Evolutionary conservation across 805 yeast genomes (phyloP), one percentile per base, ranked within the genome.

Genomic region (baker's yeast (Saccharomyces cerevisiae)): DNA sequence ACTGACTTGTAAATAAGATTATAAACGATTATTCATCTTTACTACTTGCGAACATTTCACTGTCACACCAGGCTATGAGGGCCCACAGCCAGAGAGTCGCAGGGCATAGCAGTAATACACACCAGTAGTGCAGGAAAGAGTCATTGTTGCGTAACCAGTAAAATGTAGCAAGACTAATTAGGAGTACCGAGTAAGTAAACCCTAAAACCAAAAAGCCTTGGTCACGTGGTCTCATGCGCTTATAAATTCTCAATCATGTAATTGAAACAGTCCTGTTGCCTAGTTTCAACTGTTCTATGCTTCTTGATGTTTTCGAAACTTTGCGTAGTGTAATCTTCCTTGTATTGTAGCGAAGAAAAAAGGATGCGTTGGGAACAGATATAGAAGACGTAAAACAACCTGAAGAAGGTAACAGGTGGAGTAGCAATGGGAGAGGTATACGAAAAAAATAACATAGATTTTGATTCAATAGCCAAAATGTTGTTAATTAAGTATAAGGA

Each of bases 51-150:
- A 66, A 67, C 60, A 67, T 57, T 55, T 69, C 67, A n/a, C 61
- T 58, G 26, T 67, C 70, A 36, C 65, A 63, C 73, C 73, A 69
- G 4, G 71, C 67, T 14, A 62, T 58, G 5, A 68, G 65, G 1
- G 64, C 65, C 71, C 71, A 69, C 17, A 64, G 51, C 73, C 73
- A 69, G 2, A 67, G 53, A 55, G 61, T 58, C 4, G 61, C 61
- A 8, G 72, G 72, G 17, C 61, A 55, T 32, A 67, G 53, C 57
- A 60, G 49, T 5, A 64, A 22, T 60, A 66, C 62, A 46, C 62
- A 59, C 70, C 70, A 68, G 53, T 69, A 69, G 52, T 66, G 66
- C 1, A 58, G 43, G 6, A 36, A 36, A 9, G 24, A 17, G 17
- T 36, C 24, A 36, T 17, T 36, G 22, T 36, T 8, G 43, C 24